Evolutionary conservation across 192 early-diverging fungal genomes (phyloP).

Genomic region (Linnemannia schmuckeri): DNA sequence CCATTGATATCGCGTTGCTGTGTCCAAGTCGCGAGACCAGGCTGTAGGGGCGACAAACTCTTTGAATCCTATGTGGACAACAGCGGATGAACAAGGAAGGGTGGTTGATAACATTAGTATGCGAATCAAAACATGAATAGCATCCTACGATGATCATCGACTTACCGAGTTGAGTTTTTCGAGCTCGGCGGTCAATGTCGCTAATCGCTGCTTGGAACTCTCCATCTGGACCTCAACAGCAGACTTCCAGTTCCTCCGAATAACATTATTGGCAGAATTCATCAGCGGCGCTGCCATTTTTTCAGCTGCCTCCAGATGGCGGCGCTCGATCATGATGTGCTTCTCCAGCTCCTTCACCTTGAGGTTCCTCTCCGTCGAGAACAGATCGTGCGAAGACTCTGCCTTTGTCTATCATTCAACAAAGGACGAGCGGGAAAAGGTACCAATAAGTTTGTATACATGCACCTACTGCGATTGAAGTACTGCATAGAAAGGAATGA

Average conservation of each 20-base stretch:
- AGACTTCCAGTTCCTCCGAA: constrained; percentile 50
- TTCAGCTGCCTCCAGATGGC: constrained; percentile 48
- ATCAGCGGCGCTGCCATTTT: constrained; percentile 53
- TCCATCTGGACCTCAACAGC: constrained; percentile 53
- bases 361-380: constrained; percentile 33
- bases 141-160: background rate
- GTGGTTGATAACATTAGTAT: background rate
- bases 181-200: constrained; percentile 20
- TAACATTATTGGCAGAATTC: constrained; percentile 38
- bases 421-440: background rate
- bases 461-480: background rate
- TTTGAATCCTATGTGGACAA: constrained; percentile 21
- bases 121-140: background rate
- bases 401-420: background rate
- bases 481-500: background rate
- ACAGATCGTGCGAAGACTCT: constrained; percentile 36
- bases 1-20: constrained; percentile 49
- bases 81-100: background rate
- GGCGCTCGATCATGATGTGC: constrained; percentile 45
- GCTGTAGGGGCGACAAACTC: constrained; percentile 15
- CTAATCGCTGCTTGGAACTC: constrained; percentile 37
- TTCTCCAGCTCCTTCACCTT: constrained; percentile 50
- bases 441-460: background rate
- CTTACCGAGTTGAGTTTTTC: constrained; percentile 43
- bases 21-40: constrained; percentile 11